phyloP scores from a whole-genome alignment of 257 asterid species.

The Leptodermis oblonga region DNA sequence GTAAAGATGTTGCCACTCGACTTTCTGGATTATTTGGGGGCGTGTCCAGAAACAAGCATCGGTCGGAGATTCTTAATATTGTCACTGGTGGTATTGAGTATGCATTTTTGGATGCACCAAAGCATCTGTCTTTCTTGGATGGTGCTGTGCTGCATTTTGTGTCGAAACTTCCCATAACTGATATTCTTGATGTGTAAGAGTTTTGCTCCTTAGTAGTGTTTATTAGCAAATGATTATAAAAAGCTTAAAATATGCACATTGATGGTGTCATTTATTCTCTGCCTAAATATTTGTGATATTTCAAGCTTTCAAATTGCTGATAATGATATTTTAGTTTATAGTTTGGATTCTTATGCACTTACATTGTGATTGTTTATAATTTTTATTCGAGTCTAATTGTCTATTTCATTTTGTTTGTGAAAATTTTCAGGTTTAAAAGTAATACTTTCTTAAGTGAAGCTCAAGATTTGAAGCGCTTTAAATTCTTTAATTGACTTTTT shows the following conservation, averaged over 20 bases:
- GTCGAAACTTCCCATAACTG: slow-evolving; percentile 77
- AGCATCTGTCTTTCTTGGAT: slow-evolving; percentile 79
- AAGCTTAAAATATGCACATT: neutral
- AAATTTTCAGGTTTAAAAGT: too few relatives aligned
- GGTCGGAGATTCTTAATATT: slow-evolving; percentile 57
- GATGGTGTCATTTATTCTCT: too few relatives aligned
- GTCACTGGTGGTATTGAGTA: slow-evolving; percentile 69
- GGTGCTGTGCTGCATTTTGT: slow-evolving; percentile 74
- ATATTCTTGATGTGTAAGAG: slow-evolving; percentile 79
- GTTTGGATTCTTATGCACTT: too few relatives aligned
- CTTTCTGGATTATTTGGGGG: slow-evolving; percentile 77
- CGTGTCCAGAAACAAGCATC: slow-evolving; percentile 75
- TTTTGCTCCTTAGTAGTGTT: slow-evolving; percentile 15
- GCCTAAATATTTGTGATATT: too few relatives aligned
- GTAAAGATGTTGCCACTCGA: slow-evolving; percentile 78
- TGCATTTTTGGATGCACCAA: slow-evolving; percentile 84
- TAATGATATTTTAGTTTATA: too few relatives aligned
- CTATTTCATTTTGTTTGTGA: too few relatives aligned
- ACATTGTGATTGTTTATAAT: too few relatives aligned
- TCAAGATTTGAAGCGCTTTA: too few relatives aligned
- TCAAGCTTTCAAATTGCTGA: too few relatives aligned
- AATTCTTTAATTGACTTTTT: too few relatives aligned
- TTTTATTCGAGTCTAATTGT: too few relatives aligned
- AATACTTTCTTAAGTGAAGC: too few relatives aligned
- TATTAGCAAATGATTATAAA: neutral